Evolutionary conservation across 139 green algal genomes (phyloP).

Genomic region (Ettlia oleoabundans): DNA sequence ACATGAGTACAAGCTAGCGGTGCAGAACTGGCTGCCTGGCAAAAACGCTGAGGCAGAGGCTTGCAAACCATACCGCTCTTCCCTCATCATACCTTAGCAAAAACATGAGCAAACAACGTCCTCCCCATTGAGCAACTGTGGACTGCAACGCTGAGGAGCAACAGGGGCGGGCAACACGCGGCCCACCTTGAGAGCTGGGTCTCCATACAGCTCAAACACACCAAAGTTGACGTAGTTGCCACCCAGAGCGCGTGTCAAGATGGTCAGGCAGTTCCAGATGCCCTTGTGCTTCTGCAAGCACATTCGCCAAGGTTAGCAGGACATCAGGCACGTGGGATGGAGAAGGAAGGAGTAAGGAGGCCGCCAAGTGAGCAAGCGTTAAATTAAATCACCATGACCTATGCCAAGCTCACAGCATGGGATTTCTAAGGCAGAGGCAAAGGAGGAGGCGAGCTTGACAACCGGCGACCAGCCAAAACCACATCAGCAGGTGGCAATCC

Average conservation of each 20-base stretch:
- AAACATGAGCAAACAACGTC: neutral
- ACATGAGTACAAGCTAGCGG: too few relatives aligned
- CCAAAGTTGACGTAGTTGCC: constrained; percentile 99
- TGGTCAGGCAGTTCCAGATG: constrained; percentile 89
- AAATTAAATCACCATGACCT: too few relatives aligned
- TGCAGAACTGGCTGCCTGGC: too few relatives aligned
- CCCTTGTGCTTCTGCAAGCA: constrained; percentile 88
- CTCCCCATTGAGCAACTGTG: too few relatives aligned
- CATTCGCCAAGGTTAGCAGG: neutral
- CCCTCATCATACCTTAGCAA: neutral
- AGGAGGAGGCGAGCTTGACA: too few relatives aligned
- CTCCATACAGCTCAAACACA: constrained; percentile 98
- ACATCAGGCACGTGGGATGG: too few relatives aligned
- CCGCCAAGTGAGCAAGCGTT: neutral
- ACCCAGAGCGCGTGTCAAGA: constrained; percentile 84
- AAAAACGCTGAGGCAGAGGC: too few relatives aligned
- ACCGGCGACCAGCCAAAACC: too few relatives aligned
- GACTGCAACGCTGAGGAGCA: neutral
- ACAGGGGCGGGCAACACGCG: too few relatives aligned
- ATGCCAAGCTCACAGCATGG: too few relatives aligned
- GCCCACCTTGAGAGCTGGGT: constrained; percentile 85
- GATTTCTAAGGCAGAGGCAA: too few relatives aligned
- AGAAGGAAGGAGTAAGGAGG: neutral
- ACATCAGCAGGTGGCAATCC: neutral
- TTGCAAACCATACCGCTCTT: too few relatives aligned